Base-by-base conservation (phyloP, 2,329 filamentous ascomycete genomes). In the Juglanconis sp. region DNA sequence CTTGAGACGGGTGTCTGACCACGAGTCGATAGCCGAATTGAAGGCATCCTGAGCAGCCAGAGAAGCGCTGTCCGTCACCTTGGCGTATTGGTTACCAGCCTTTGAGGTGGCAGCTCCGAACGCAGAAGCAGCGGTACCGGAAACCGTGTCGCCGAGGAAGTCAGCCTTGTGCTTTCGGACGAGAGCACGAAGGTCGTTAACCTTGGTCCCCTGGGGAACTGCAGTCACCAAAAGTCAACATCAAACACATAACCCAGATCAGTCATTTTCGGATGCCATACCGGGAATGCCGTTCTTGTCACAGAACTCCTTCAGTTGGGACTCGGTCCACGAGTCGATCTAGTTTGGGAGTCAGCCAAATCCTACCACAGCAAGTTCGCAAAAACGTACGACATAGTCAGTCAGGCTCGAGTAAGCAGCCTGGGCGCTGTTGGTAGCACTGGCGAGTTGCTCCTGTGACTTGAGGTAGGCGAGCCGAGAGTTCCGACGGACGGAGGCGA, bases 151-250 rank as follows among this genome's bases (percentile, higher is more conserved):
- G 62, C 87, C 88, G 17, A 87, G 79, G 50, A 94, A 79, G 61
- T 87, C 79, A 61, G 89, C 88, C 61, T 90, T 88, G 77, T 96
- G 86, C 81, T 95, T 96, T 72, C 94, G 92, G 65, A 94, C 89
- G 64, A 98, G 84, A 56, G 94, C 92, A 56, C 96, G 81, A 32
- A 98, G 84, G 75, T 99, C 94, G 69, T 97, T 96, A 67, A 86
- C 80, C 80, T 90, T 93, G 70, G 91, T 96, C 52, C 94, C 95
- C 72, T 98, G 94, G 9, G 95, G 95, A 54, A 97, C 91, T 79
- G 83, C 31, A 83, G 9, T 4, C 24, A 17, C 1, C 40, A 13
- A 0, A 30, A 15, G 44, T 69, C 52, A 68, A 66, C 35, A n/a
- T 24, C 24, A 24, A 2, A 24, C 24, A 24, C 24, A 24, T 24